These are phyloP conservation scores for Auriscalpium microsporum DNA, from an alignment of 768 basidiomycete species.

Conservation along the genomic window DNA sequence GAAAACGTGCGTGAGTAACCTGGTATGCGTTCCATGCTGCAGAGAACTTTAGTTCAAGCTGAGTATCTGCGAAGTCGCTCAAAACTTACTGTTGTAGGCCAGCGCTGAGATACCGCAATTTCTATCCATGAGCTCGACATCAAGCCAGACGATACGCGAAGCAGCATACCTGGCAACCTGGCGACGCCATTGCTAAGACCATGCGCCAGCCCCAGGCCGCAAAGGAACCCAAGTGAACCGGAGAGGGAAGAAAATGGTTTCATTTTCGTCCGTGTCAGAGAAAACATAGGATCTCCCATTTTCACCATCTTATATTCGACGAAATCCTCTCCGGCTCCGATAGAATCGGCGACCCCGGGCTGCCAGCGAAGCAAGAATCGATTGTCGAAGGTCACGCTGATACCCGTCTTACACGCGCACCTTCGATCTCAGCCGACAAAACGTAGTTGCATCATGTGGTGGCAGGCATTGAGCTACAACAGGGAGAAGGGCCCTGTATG, in stretches of 20 bases:
- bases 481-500: too few species aligned
- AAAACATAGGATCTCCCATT: too few species aligned
- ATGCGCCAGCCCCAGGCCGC: neutral
- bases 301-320: too few species aligned
- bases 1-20: conserved; percentile 25
- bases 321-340: too few species aligned
- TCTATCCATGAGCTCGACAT: neutral
- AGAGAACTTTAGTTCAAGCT: conserved; percentile 3
- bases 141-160: neutral
- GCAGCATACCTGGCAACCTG: conserved; percentile 27
- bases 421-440: neutral
- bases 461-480: too few species aligned
- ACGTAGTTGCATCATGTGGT: too few species aligned
- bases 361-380: conserved; percentile 10
- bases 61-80: neutral
- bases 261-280: too few species aligned
- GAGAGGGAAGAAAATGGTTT: too few species aligned
- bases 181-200: conserved; percentile 22
- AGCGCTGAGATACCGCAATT: conserved; percentile 30
- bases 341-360: too few species aligned
- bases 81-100: conserved; percentile 53
- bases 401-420: neutral
- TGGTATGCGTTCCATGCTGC: conserved; percentile 66
- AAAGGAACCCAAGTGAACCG: too few species aligned
- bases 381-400: conserved; percentile 1